Percentiles rank a stretch among this genome's conserved stretches.
phyloP scores from a whole-genome alignment of 2,329 filamentous ascomycete genomes.

The Torrubiella hemipterigena region DNA sequence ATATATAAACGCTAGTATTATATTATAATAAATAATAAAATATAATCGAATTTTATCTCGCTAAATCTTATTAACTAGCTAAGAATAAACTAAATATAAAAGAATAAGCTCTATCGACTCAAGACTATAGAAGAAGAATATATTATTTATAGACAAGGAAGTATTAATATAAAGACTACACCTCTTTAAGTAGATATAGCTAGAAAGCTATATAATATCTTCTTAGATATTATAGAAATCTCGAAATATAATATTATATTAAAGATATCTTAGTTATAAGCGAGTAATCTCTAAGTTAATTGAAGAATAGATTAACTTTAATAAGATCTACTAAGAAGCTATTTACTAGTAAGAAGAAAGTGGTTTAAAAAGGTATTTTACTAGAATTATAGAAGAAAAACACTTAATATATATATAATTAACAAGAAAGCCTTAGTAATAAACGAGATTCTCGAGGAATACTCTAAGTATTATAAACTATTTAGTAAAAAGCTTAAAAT shows the following conservation, averaged over 20 bases:
- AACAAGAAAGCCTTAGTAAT: slow-evolving; percentile 5
- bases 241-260: background rate
- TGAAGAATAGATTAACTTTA: background rate
- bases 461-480: slow-evolving; percentile 8
- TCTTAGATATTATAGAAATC: background rate
- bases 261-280: background rate
- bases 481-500: slow-evolving; percentile 9
- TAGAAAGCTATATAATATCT: background rate
- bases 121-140: background rate
- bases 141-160: background rate
- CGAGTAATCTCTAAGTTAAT: background rate
- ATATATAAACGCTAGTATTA: too few relatives aligned
- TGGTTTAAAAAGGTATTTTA: background rate
- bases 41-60: background rate
- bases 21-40: background rate
- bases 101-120: background rate
- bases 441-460: slow-evolving; percentile 8
- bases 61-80: slow-evolving; percentile 1
- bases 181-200: background rate
- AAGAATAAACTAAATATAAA: background rate
- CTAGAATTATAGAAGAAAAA: slow-evolving; percentile 5
- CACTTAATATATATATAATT: slow-evolving; percentile 3
- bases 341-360: slow-evolving; percentile 1
- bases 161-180: background rate
- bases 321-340: background rate